A percentile compares a stretch with the other conserved stretches of the same genome.
These are phyloP conservation scores for Mychonastes homosphaera DNA, from an alignment of 139 green algal species.

Conservation along the genomic window DNA sequence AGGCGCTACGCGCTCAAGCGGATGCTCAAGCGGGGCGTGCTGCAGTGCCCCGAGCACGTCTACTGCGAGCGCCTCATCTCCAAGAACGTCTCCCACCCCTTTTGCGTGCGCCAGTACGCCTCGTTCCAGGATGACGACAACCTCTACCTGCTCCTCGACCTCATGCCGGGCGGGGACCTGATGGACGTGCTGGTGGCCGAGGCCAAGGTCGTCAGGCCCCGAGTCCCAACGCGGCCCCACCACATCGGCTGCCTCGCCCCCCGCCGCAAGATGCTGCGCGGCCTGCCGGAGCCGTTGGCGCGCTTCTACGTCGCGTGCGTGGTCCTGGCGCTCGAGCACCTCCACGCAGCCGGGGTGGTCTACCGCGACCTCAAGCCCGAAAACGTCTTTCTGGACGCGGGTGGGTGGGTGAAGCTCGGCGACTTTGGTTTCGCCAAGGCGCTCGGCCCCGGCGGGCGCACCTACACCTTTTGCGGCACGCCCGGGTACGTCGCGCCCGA, in stretches of 20 bases:
- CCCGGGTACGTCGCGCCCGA: conserved; percentile 95
- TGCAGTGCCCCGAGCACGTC: conserved; percentile 88
- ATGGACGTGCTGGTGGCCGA: conserved; percentile 91
- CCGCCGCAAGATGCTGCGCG: conserved; percentile 54
- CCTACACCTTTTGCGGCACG: conserved; percentile 97
- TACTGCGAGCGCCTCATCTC: conserved; percentile 93
- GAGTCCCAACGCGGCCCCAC: conserved; percentile 30
- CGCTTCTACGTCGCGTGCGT: conserved; percentile 87
- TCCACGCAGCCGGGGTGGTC: conserved; percentile 85
- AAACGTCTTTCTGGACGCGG: conserved; percentile 89
- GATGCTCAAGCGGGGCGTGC: conserved; percentile 82
- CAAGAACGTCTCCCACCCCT: conserved; percentile 81
- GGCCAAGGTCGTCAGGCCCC: conserved; percentile 68
- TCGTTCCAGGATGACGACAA: conserved; percentile 89
- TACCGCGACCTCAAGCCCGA: conserved; percentile 97
- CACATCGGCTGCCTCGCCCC: conserved; percentile 21
- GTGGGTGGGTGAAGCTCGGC: conserved; percentile 72
- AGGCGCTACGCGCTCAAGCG: conserved; percentile 84
- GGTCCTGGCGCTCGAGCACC: conserved; percentile 85
- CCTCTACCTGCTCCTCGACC: conserved; percentile 94
- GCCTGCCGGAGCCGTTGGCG: conserved; percentile 72
- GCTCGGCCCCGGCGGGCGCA: conserved; percentile 61
- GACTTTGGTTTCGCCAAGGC: conserved; percentile 98
- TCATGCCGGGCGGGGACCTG: conserved; percentile 85
- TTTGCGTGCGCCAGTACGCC: conserved; percentile 91